A percentile compares a stretch with the other conserved stretches of the same genome.
Evolutionary conservation across 2,329 filamentous ascomycete genomes (phyloP).

Genomic region (Alternaria tenuissima): DNA sequence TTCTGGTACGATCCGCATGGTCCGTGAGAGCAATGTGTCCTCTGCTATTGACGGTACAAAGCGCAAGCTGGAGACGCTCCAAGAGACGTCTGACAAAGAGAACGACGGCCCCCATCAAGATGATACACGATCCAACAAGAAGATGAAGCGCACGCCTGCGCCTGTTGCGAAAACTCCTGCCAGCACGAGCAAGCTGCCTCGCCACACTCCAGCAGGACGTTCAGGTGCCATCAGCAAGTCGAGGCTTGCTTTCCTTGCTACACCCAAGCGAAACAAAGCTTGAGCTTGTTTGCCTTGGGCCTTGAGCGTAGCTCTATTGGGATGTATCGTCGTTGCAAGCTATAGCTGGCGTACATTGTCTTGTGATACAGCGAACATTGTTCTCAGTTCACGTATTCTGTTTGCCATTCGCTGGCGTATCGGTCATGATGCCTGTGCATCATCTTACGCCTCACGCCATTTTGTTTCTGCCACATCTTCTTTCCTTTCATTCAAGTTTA

Average conservation of each 20-base stretch:
- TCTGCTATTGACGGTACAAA: slow-evolving; percentile 50
- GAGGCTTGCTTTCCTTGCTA: slow-evolving; percentile 50
- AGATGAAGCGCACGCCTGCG: slow-evolving; percentile 36
- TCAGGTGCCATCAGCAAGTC: slow-evolving; percentile 47
- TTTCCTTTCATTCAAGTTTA: slow-evolving; percentile 14
- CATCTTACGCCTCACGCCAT: slow-evolving; percentile 12
- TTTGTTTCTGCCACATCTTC: slow-evolving; percentile 10
- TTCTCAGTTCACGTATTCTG: not conserved
- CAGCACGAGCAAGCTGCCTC: slow-evolving; percentile 41
- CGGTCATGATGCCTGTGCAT: not conserved
- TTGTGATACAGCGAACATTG: not conserved
- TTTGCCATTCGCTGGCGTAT: slow-evolving; percentile 18
- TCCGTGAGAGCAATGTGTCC: slow-evolving; percentile 55
- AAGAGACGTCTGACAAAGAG: slow-evolving; percentile 54
- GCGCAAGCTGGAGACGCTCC: slow-evolving; percentile 54
- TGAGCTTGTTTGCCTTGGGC: slow-evolving; percentile 13
- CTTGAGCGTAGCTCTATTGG: not conserved
- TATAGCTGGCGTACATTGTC: not conserved
- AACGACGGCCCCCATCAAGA: slow-evolving; percentile 45
- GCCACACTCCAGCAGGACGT: slow-evolving; percentile 39
- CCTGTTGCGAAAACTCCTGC: slow-evolving; percentile 41
- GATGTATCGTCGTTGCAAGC: not conserved
- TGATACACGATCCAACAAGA: slow-evolving; percentile 47
- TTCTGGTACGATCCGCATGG: slow-evolving; percentile 52
- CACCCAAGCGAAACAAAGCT: slow-evolving; percentile 48